Conservation (phyloP, 495 filamentous ascomycete genomes). For the Mytilinidion resinicola region DNA sequence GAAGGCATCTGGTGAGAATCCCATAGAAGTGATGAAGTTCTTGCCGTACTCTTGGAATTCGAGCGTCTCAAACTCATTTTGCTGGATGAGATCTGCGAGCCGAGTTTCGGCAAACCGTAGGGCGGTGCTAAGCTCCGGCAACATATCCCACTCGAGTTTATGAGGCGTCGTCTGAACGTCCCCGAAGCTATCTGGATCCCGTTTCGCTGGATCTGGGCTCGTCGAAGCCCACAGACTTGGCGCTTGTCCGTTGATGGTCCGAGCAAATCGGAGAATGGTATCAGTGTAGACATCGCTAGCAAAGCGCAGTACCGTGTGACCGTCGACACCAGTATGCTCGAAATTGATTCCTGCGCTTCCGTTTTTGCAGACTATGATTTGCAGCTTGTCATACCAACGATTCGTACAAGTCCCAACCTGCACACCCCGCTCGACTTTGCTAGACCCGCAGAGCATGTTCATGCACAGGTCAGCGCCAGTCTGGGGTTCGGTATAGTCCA, state of each 20-base stretch:
- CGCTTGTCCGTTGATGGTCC: slow-evolving; percentile 91
- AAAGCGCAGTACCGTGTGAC: slow-evolving; percentile 92
- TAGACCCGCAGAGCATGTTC: slow-evolving; percentile 97
- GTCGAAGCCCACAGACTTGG: slow-evolving; percentile 86
- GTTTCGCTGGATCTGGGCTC: slow-evolving; percentile 88
- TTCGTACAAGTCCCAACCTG: slow-evolving; percentile 98
- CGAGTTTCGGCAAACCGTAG: slow-evolving; percentile 93
- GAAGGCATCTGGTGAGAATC: slow-evolving; percentile 95
- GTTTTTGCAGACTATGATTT: slow-evolving; percentile 99
- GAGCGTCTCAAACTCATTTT: slow-evolving; percentile 91
- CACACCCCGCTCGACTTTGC: slow-evolving; percentile 82
- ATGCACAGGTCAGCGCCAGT: slow-evolving; percentile 76
- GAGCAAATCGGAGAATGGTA: slow-evolving; percentile 92
- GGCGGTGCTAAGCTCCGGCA: slow-evolving; percentile 83
- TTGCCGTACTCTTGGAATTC: slow-evolving; percentile 89
- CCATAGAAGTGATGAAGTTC: slow-evolving; percentile 95
- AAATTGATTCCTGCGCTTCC: slow-evolving; percentile 98
- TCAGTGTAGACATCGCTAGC: slow-evolving; percentile 96
- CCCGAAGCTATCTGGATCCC: slow-evolving; percentile 88
- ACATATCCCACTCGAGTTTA: slow-evolving; percentile 97
- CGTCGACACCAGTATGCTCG: slow-evolving; percentile 96
- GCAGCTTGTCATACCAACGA: slow-evolving; percentile 97
- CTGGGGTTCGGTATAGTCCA: slow-evolving; percentile 84
- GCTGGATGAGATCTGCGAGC: slow-evolving; percentile 88
- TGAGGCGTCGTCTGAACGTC: slow-evolving; percentile 91